Evolutionary conservation across 257 asterid species (phyloP), one percentile per base, ranked within the genome.

Genomic region (Nicotiana knightiana): DNA sequence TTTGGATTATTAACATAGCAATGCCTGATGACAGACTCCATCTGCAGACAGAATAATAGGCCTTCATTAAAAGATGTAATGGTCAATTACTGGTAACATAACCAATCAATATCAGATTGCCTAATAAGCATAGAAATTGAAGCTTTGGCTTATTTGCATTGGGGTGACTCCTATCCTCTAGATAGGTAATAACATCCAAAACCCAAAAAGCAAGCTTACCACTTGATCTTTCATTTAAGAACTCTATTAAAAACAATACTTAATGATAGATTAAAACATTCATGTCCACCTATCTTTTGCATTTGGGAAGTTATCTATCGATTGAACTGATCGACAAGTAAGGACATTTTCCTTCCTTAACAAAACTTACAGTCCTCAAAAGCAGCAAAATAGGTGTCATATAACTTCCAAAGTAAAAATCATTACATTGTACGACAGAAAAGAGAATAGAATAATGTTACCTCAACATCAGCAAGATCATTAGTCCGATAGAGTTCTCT

Each of bases 401-500:
- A 51, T 48, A 48, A 73, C 62, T 3, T 73, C 43, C 62, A 48
- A 12, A 3, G 79, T 51, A 6, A 73, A 73, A 73, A 46, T 13
- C 24, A 73, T 51, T 73, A 15, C 79, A 73, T 12, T 73, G 46
- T 51, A 79, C 76, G 35, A n/a, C 59, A 64, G 83, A 64, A 81
- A 81, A 81, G 12, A 68, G 32, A 81, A 30, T 28, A 70, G 28
- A 53, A 62, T 59, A 26, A 66, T 28, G 75, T 82, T 85, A 96
- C 99, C 98, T 96, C 92, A 87, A 85, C 89, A 82, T 94, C 94
- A 79, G 95, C 93, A 84, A 84, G 88, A 83, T 96, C 97, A 73
- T 89, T 96, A 63, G 97, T 90, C 71, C 91, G 85, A 82, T 94
- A 94, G 46, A 96, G 93, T 92, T 94, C 98, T 90, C 99, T 90